Base-by-base conservation (phyloP, 2,329 filamentous ascomycete genomes). In the Penicillium crustosum region DNA sequence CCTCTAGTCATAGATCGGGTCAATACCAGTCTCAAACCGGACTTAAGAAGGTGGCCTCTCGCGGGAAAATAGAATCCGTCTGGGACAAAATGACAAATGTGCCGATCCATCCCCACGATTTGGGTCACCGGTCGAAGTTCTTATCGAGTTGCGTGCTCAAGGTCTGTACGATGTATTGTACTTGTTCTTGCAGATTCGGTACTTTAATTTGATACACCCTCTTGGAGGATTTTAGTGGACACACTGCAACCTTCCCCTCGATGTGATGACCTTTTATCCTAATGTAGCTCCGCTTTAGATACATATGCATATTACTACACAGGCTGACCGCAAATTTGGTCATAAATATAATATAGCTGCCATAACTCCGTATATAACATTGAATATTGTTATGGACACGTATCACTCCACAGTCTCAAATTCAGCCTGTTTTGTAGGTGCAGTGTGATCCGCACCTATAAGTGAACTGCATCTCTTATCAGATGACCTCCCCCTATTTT, bases 21-120 rank as follows among this genome's bases (percentile, higher is more conserved):
- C 41, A 53, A 60, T 52, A 52, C 52, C 55, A 42, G 25, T 36
- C 43, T 17, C 51, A 39, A 41, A 52, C 61, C 57, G 57, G 60
- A 60, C 39, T 49, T 57, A 55, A 45, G 51, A 29, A 43, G 41
- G 53, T 49, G 44, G 44, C 15, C 44, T 38, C 39, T 38, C 33
- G 59, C 71, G 70, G 71, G 69, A 73, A 73, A 72, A 73, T 68
- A 70, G 63, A 72, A 73, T 72, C 70, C 71, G 71, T 66, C 66
- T 66, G 62, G 60, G 60, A 55, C 15, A 49, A 63, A 61, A 69
- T 72, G 70, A 72, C 69, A 72, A 73, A 72, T 69, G 55, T 55
- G 70, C 69, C 66, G 70, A 72, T 72, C 69, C 53, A 67, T 63
- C 70, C 62, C 69, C 69, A 71, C 66, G 68, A 65, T 66, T 67